Percentiles rank a stretch among this genome's conserved stretches.
These are phyloP conservation scores for Penicillium lagena DNA, from an alignment of 495 filamentous ascomycete species.

Conservation along the genomic window DNA sequence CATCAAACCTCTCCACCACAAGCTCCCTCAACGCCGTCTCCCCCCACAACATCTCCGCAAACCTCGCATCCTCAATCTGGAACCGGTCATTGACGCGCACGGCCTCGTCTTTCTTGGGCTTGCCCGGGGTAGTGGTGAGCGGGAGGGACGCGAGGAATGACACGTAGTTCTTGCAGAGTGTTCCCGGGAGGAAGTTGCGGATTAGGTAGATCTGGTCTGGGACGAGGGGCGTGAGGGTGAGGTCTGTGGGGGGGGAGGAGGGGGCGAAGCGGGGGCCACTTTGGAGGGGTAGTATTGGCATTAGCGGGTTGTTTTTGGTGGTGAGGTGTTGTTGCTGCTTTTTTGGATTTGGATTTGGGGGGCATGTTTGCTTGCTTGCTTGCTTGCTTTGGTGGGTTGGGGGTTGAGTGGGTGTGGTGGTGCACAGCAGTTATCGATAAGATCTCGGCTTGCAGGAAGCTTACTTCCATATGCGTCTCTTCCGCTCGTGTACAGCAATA, in stretches of 20 bases:
- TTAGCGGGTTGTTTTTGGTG: conserved; percentile 9
- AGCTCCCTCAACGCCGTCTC: conserved; percentile 30
- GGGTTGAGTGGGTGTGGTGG: no score
- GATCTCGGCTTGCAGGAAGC: no score
- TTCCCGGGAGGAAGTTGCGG: conserved; percentile 69
- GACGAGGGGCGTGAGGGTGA: conserved; percentile 52
- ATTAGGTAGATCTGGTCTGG: conserved; percentile 69
- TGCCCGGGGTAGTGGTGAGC: conserved; percentile 72
- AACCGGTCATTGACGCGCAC: conserved; percentile 87
- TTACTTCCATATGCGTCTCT: no score
- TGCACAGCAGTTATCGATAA: no score
- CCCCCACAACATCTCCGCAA: conserved; percentile 70
- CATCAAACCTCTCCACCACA: conserved; percentile 10
- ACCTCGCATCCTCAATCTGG: conserved; percentile 69
- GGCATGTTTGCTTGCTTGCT: conserved; percentile 1
- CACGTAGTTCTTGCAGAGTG: conserved; percentile 75
- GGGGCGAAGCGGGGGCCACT: conserved; percentile 77
- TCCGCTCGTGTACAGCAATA: no score
- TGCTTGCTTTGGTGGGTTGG: conserved; percentile 8
- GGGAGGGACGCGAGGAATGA: conserved; percentile 70
- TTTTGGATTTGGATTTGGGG: conserved; percentile 22
- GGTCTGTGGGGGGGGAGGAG: conserved; percentile 58
- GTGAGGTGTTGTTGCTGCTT: conserved; percentile 7
- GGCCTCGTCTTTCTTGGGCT: conserved; percentile 80
- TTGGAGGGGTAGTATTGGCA: conserved; percentile 31